Conservation (phyloP, 306 rosid species). For the Amphicarpaea edgeworthii region DNA sequence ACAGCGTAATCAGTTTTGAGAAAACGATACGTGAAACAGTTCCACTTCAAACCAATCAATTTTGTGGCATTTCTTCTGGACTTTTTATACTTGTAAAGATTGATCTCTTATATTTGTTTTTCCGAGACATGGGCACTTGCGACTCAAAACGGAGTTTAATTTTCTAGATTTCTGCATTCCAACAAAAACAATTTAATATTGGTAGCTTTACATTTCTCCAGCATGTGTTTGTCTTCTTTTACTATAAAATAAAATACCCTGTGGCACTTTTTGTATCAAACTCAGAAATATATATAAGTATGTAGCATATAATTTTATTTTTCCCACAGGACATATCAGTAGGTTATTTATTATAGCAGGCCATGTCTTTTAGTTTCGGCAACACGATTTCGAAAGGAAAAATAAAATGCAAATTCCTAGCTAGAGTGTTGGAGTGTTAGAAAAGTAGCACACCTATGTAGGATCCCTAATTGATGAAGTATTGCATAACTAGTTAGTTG, state of each 20-base stretch:
- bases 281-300: too few relatives aligned
- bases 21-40: constrained; percentile 35
- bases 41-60: constrained; percentile 25
- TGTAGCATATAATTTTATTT: too few relatives aligned
- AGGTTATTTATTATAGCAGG: too few relatives aligned
- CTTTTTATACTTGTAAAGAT: constrained; percentile 19
- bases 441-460: too few relatives aligned
- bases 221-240: constrained; percentile 10
- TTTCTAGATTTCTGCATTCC: constrained; percentile 32
- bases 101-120: constrained; percentile 31
- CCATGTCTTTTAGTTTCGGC: too few relatives aligned
- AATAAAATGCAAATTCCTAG: too few relatives aligned
- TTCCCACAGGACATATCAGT: too few relatives aligned
- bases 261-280: too few relatives aligned
- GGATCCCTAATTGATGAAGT: too few relatives aligned
- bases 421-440: too few relatives aligned
- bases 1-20: constrained; percentile 27
- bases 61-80: constrained; percentile 26
- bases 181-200: constrained; percentile 23
- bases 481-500: too few relatives aligned
- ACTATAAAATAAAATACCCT: not conserved
- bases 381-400: too few relatives aligned
- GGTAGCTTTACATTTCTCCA: constrained; percentile 3
- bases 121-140: constrained; percentile 37
- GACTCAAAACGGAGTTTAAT: not conserved